phyloP scores from a whole-genome alignment of 208 protist genomes.

The Crithidia mellificae region DNA sequence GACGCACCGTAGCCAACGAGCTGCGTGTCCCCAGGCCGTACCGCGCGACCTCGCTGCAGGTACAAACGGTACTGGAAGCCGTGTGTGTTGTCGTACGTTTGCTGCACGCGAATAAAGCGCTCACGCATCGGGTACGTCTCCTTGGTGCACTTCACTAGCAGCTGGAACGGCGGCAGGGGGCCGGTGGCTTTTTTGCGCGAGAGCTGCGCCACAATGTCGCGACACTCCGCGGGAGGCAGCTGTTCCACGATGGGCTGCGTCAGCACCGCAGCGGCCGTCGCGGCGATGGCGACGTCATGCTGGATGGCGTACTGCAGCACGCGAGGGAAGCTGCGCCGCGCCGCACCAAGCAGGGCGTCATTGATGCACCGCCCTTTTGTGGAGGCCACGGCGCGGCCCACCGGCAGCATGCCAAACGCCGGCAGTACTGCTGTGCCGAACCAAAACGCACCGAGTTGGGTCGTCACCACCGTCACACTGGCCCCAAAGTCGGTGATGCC shows the following conservation, averaged over 20 bases:
- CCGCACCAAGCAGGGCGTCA: constrained; percentile 76
- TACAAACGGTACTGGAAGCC: constrained; percentile 75
- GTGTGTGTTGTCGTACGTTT: constrained; percentile 34
- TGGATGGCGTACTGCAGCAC: constrained; percentile 57
- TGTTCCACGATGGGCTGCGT: constrained; percentile 58
- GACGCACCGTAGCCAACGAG: constrained; percentile 70
- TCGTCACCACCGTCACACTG: constrained; percentile 49
- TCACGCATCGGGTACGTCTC: constrained; percentile 36
- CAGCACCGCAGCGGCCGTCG: constrained; percentile 61
- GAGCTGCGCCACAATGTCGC: constrained; percentile 44
- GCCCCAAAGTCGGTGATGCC: constrained; percentile 4
- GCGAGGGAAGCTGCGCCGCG: constrained; percentile 66
- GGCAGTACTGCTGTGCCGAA: constrained; percentile 72
- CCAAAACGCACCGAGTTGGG: constrained; percentile 71
- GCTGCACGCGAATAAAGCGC: constrained; percentile 71
- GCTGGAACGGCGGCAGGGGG: constrained; percentile 31
- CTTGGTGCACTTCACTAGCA: constrained; percentile 36
- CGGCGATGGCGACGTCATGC: constrained; percentile 42
- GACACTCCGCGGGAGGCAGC: constrained; percentile 48
- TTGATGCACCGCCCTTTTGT: constrained; percentile 52
- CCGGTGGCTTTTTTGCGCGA: constrained; percentile 4
- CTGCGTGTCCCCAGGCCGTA: constrained; percentile 61
- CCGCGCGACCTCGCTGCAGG: constrained; percentile 53
- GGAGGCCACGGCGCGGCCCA: constrained; percentile 62
- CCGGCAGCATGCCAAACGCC: constrained; percentile 50